Evolutionary conservation across 2,329 filamentous ascomycete species (phyloP).

Genomic region (Sporothrix protearum): DNA sequence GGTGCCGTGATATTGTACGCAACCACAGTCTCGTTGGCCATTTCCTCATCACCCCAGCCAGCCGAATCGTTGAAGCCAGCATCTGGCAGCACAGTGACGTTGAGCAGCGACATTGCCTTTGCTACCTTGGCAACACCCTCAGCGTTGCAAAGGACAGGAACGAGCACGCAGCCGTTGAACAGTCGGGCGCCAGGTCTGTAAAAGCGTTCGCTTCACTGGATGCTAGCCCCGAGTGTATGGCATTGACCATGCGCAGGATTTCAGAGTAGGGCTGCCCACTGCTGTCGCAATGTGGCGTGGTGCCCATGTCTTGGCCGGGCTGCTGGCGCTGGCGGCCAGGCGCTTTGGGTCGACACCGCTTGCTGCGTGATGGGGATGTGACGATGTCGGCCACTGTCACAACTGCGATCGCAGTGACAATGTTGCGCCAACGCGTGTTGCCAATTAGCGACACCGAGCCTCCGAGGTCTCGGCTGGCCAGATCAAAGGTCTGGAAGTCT

Average conservation of each 20-base stretch:
- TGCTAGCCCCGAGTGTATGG: background rate
- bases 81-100: conserved; percentile 10
- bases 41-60: conserved; percentile 14
- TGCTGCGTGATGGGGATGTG: conserved; percentile 3
- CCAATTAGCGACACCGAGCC: conserved; percentile 30
- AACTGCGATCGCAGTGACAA: conserved; percentile 32
- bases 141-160: conserved; percentile 6
- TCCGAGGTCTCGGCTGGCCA: conserved; percentile 30
- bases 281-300: conserved; percentile 13
- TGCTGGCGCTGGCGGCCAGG: background rate
- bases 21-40: background rate
- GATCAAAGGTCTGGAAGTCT: conserved; percentile 34
- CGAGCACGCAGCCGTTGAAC: conserved; percentile 6
- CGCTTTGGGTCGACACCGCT: conserved; percentile 22
- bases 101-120: conserved; percentile 10
- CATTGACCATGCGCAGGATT: conserved; percentile 13
- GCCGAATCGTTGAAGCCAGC: conserved; percentile 8
- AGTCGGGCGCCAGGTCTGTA: background rate
- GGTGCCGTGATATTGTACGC: background rate
- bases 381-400: conserved; percentile 19
- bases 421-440: conserved; percentile 29
- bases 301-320: background rate
- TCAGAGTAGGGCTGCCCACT: conserved; percentile 13
- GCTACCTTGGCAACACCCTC: conserved; percentile 2
- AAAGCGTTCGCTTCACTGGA: background rate